Evolutionary conservation across 2,329 filamentous ascomycete genomes (phyloP).

Genomic region (Botryotinia calthae): DNA sequence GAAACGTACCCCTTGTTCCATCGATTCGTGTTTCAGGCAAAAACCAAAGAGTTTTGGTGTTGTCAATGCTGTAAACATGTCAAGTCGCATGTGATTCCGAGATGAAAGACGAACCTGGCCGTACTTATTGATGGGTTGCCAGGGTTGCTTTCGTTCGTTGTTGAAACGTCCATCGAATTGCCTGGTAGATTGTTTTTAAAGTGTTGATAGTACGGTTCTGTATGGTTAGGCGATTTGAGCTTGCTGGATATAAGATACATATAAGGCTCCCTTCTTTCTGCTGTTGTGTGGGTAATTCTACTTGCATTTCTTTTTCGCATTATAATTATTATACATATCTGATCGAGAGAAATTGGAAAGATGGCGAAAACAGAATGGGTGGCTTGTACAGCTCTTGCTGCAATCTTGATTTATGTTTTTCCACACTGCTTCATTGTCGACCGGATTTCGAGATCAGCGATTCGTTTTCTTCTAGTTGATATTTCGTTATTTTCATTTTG

Average conservation of each 20-base stretch:
- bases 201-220: neutral
- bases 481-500: slow-evolving; percentile 3
- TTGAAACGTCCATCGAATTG: neutral
- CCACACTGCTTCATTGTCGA: slow-evolving; percentile 7
- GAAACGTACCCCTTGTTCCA: neutral
- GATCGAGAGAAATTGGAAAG: neutral
- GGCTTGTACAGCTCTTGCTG: slow-evolving; percentile 4
- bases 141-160: neutral
- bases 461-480: slow-evolving; percentile 12
- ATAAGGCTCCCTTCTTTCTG: neutral
- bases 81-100: slow-evolving; percentile 14
- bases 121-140: neutral
- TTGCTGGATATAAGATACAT: neutral
- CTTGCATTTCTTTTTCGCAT: neutral
- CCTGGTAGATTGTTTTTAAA: neutral
- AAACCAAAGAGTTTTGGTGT: neutral
- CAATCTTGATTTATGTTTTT: slow-evolving; percentile 12
- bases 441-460: slow-evolving; percentile 8
- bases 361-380: slow-evolving; percentile 16
- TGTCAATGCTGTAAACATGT: neutral
- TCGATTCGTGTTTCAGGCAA: slow-evolving; percentile 4
- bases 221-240: neutral
- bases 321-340: neutral
- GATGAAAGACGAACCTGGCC: neutral
- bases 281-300: neutral